Conservation (phyloP, 768 basidiomycete genomes). For the Cystoderma amianthinum region DNA sequence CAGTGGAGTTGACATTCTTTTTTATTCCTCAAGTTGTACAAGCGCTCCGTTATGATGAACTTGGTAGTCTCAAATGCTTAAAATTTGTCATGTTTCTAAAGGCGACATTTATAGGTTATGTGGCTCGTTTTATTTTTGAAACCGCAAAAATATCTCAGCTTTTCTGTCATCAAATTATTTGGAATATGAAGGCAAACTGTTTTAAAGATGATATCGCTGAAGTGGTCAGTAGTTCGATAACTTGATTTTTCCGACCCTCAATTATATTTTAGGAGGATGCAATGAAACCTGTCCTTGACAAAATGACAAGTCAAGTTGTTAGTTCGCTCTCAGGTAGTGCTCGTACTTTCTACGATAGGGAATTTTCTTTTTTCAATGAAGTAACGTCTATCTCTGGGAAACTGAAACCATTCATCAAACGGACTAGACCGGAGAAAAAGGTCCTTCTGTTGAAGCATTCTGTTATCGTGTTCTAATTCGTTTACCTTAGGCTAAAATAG, state of each 20-base stretch:
- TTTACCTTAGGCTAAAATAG: constrained; percentile 74
- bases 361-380: constrained; percentile 93
- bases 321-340: constrained; percentile 85
- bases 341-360: constrained; percentile 83
- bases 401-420: constrained; percentile 93
- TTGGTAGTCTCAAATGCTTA: constrained; percentile 64
- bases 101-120: constrained; percentile 58
- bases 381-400: constrained; percentile 98
- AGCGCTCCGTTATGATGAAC: constrained; percentile 82
- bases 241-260: constrained; percentile 4
- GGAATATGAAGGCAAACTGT: constrained; percentile 99
- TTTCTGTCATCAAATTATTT: constrained; percentile 99
- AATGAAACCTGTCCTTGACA: constrained; percentile 93
- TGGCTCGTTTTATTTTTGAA: constrained; percentile 92
- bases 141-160: constrained; percentile 95
- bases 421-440: constrained; percentile 95
- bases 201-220: constrained; percentile 89
- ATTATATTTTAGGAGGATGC: constrained; percentile 77
- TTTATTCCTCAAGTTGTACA: constrained; percentile 99
- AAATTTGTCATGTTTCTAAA: neutral
- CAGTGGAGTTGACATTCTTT: constrained; percentile 94
- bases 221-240: constrained; percentile 51
- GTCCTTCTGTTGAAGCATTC: constrained; percentile 22
- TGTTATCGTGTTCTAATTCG: constrained; percentile 2
- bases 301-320: constrained; percentile 76